Percentiles rank a stretch among this genome's conserved stretches.
Evolutionary conservation across 495 filamentous ascomycete species (phyloP).

Genomic region (Aspergillus cavernicola): DNA sequence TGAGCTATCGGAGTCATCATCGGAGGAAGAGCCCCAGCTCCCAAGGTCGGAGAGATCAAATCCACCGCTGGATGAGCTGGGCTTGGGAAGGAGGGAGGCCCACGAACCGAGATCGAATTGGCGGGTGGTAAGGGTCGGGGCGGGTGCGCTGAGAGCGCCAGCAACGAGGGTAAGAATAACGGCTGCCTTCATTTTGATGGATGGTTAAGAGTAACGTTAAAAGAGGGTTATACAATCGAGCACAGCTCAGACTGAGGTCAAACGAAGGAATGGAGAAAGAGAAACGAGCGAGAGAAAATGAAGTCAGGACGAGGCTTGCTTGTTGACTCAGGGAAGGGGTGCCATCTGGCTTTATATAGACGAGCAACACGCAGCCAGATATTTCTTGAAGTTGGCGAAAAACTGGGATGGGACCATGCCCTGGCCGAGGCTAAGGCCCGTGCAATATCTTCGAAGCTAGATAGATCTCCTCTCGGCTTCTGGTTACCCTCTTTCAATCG

Average conservation of each 20-base stretch:
- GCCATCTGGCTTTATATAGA: not conserved
- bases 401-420: too few species aligned
- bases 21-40: not conserved
- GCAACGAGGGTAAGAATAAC: constrained; percentile 21
- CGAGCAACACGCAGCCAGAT: too few species aligned
- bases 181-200: constrained; percentile 22
- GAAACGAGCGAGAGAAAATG: not conserved
- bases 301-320: not conserved
- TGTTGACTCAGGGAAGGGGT: not conserved
- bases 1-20: not conserved
- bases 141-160: constrained; percentile 25
- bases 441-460: not conserved
- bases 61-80: not conserved
- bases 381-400: not conserved
- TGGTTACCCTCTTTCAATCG: not conserved
- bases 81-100: not conserved
- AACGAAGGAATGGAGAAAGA: not conserved
- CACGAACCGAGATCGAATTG: not conserved
- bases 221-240: too few species aligned
- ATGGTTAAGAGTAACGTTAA: too few species aligned
- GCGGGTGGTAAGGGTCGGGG: constrained; percentile 18
- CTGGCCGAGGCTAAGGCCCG: not conserved
- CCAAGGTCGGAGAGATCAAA: constrained; percentile 12
- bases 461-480: not conserved
- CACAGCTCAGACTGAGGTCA: not conserved